Evolutionary conservation across 192 early-diverging fungal genomes (phyloP), one percentile per base, ranked within the genome.

Genomic region (Coemansia reversa): DNA sequence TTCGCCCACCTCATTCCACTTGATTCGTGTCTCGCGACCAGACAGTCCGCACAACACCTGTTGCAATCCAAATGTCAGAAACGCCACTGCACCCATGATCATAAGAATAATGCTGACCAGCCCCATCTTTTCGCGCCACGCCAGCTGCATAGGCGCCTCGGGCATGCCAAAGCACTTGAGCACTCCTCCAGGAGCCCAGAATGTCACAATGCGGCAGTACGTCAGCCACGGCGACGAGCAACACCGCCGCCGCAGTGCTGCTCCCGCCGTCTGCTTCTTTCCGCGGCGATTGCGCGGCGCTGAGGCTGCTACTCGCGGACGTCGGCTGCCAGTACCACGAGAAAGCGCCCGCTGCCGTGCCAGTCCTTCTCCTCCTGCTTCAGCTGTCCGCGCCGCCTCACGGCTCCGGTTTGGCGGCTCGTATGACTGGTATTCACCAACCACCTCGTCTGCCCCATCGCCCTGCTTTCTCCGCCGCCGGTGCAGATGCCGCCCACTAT

Each of bases 51-150:
- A 92, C 28, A 89, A 69, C 32, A 86, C 85, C 64, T 86, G 79
- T 53, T 87, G 84, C 65, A 92, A 82, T 29, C 91, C 93, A 72
- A 97, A 94, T 12, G 92, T 94, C 57, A 95, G 66, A 72, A 95
- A 95, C 23, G 91, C 93, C 35, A 94, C 85, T 25, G 70, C 66
- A 5, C 57, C 64, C 86, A 92, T 92, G 54, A 93, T 75, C 0
- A 91, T 1, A 7, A 89, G 22, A 63, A 94, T 94, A 58, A 95
- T 82, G 29, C 85, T 87, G 42, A 94, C 89, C 9, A 97, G 76
- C 0, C 90, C 92, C 61, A 97, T 89, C 75, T 97, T 97, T 77
- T 97, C 95, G 68, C 93, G 86, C 90, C 91, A 97, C 25, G 95
- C 95, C 62, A 73, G 70, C 58, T 91, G 91, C 68, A 87, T 84